These are phyloP conservation scores for Penicillium coffeae DNA, from an alignment of 495 filamentous ascomycete genomes.

Conservation along the genomic window DNA sequence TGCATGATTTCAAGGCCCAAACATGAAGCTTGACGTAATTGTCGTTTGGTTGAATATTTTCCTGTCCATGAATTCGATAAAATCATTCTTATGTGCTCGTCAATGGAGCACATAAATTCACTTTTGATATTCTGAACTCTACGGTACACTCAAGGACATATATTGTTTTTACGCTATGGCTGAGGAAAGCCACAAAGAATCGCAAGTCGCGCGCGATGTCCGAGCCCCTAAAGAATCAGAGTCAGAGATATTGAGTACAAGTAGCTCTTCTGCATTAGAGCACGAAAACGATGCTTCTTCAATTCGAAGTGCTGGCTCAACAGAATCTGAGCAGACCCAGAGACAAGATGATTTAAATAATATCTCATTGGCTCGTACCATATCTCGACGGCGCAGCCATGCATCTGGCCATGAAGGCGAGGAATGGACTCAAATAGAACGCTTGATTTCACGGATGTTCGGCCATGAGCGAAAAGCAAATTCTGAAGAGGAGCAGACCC, in stretches of 20 bases:
- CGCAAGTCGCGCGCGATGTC: background rate
- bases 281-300: constrained; percentile 1
- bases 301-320: constrained; percentile 4
- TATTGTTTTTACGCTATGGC: too few species aligned
- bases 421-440: constrained; percentile 55
- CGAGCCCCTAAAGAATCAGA: background rate
- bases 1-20: background rate
- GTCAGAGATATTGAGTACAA: background rate
- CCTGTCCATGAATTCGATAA: background rate
- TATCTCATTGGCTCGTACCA: constrained; percentile 44
- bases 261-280: constrained; percentile 1
- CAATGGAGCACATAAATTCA: background rate
- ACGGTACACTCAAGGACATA: too few species aligned
- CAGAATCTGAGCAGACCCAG: background rate
- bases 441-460: constrained; percentile 62
- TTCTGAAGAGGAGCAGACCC: constrained; percentile 63
- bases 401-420: constrained; percentile 40
- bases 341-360: constrained; percentile 30
- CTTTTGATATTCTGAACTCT: too few species aligned
- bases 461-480: constrained; percentile 54
- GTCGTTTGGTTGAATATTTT: too few species aligned
- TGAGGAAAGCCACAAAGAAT: background rate
- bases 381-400: constrained; percentile 48
- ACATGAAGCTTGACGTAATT: constrained; percentile 16
- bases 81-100: background rate